These are phyloP conservation scores for Boletus calvinii DNA, from an alignment of 1,284 basidiomycete genomes.

Conservation along the genomic window DNA sequence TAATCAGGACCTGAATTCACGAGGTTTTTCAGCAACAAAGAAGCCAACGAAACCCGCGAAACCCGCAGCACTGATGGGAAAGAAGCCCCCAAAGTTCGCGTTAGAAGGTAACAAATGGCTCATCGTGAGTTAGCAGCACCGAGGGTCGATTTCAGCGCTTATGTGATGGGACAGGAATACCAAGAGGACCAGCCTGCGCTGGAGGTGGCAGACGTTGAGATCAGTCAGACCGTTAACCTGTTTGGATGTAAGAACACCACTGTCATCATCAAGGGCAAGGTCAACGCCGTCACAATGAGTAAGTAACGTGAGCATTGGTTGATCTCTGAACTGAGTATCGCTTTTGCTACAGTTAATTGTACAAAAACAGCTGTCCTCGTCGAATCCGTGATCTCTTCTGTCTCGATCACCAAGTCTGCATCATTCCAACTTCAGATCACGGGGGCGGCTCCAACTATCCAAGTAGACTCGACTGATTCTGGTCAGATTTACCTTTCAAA, in stretches of 20 bases:
- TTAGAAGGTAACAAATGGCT: conserved; percentile 95
- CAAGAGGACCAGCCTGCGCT: conserved; percentile 83
- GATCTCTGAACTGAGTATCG: conserved; percentile 5
- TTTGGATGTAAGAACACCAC: conserved; percentile 92
- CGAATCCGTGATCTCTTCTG: conserved; percentile 87
- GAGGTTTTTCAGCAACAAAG: conserved; percentile 42
- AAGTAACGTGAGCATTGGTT: conserved; percentile 30
- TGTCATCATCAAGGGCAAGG: conserved; percentile 88
- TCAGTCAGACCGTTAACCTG: conserved; percentile 87
- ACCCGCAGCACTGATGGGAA: conserved; percentile 75
- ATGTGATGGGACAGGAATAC: conserved; percentile 67
- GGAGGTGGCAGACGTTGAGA: conserved; percentile 75
- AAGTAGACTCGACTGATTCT: conserved; percentile 92
- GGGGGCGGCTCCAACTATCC: conserved; percentile 87
- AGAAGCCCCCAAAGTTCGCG: conserved; percentile 91
- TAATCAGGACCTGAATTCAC: neutral
- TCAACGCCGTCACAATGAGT: conserved; percentile 93
- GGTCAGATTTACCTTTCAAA: conserved; percentile 95
- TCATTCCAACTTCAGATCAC: conserved; percentile 94
- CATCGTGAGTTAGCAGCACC: conserved; percentile 61
- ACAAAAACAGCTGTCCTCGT: conserved; percentile 87
- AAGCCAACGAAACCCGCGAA: conserved; percentile 78
- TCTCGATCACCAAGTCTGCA: conserved; percentile 87
- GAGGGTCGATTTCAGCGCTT: neutral
- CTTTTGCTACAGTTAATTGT: conserved; percentile 70